These are phyloP conservation scores for Plectosphaerella sp. DNA, from an alignment of 2,329 filamentous ascomycete species.

Conservation along the genomic window DNA sequence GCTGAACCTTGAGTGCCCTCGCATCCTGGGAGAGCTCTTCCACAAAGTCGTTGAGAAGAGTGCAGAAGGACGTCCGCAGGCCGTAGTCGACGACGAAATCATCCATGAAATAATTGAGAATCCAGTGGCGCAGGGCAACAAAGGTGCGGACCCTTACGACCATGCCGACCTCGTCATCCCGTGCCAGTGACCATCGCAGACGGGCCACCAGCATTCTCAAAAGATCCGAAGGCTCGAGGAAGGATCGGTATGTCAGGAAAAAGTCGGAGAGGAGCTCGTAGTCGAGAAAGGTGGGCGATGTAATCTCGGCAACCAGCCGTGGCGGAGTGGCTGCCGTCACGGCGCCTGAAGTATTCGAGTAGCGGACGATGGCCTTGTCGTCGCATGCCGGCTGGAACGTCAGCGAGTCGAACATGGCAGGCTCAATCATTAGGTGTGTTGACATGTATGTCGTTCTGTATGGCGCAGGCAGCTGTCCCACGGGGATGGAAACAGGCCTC, in stretches of 20 bases:
- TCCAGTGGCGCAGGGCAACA: constrained; percentile 94
- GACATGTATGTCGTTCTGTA: constrained; percentile 44
- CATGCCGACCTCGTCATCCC: constrained; percentile 78
- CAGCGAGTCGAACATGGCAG: constrained; percentile 77
- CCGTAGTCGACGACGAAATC: constrained; percentile 79
- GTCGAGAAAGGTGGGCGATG: constrained; percentile 90
- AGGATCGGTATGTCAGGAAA: constrained; percentile 90
- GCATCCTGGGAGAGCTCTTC: constrained; percentile 46
- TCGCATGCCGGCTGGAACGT: constrained; percentile 76
- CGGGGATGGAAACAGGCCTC: constrained; percentile 19
- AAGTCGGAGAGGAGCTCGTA: constrained; percentile 97
- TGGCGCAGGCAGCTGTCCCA: constrained; percentile 33
- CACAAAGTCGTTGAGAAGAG: constrained; percentile 67
- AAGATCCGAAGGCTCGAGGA: constrained; percentile 72
- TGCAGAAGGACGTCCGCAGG: constrained; percentile 74
- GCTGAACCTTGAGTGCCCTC: constrained; percentile 44
- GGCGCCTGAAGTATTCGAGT: constrained; percentile 63
- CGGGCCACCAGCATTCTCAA: constrained; percentile 81
- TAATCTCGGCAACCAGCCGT: constrained; percentile 91
- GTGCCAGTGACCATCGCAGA: constrained; percentile 78
- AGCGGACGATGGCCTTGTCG: constrained; percentile 76
- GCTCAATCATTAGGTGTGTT: constrained; percentile 52
- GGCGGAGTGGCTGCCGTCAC: constrained; percentile 88
- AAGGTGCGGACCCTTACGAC: constrained; percentile 96
- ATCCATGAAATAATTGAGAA: constrained; percentile 94